Percentiles rank a stretch among this genome's conserved stretches.
Conservation (phyloP, 352 stramenopile species). For the Phytophthora macrochlamydospora region DNA sequence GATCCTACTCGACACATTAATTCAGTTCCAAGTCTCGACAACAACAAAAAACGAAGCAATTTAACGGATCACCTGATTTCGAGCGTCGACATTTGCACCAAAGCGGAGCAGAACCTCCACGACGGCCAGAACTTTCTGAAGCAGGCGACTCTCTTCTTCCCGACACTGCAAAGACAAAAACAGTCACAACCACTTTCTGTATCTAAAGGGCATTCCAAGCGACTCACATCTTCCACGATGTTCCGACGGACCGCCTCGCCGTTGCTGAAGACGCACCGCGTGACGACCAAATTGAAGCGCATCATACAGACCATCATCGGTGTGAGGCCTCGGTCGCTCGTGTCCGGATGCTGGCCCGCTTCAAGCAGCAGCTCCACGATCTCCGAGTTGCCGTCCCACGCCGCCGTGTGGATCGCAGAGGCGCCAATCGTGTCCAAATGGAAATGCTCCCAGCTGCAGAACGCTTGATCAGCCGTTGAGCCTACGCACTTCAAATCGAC, state of each 20-base stretch:
- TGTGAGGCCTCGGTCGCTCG: slow-evolving; percentile 24
- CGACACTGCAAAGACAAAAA: slow-evolving; percentile 20
- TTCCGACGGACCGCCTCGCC: slow-evolving; percentile 20
- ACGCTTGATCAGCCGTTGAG: slow-evolving; percentile 2
- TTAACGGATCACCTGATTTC: slow-evolving; percentile 4
- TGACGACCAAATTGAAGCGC: slow-evolving; percentile 29
- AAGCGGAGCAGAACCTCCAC: slow-evolving; percentile 12
- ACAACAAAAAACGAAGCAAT: not conserved
- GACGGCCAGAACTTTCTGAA: slow-evolving; percentile 8
- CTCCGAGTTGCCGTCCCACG: slow-evolving; percentile 18
- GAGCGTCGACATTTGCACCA: slow-evolving; percentile 14
- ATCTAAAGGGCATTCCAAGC: not conserved
- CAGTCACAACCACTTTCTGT: slow-evolving; percentile 3
- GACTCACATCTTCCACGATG: slow-evolving; percentile 28
- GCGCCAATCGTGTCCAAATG: slow-evolving; percentile 25
- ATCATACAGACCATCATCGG: slow-evolving; percentile 29
- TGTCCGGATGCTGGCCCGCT: slow-evolving; percentile 25
- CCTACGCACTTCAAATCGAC: not conserved
- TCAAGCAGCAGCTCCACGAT: slow-evolving; percentile 24
- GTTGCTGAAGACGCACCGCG: slow-evolving; percentile 33
- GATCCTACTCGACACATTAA: slow-evolving; percentile 21
- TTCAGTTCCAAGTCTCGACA: not conserved
- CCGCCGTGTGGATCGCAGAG: slow-evolving; percentile 23
- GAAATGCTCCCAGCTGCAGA: slow-evolving; percentile 32
- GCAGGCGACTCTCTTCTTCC: slow-evolving; percentile 13